Conservation (phyloP, 2,329 filamentous ascomycete genomes). For the Aspergillus hortae region DNA sequence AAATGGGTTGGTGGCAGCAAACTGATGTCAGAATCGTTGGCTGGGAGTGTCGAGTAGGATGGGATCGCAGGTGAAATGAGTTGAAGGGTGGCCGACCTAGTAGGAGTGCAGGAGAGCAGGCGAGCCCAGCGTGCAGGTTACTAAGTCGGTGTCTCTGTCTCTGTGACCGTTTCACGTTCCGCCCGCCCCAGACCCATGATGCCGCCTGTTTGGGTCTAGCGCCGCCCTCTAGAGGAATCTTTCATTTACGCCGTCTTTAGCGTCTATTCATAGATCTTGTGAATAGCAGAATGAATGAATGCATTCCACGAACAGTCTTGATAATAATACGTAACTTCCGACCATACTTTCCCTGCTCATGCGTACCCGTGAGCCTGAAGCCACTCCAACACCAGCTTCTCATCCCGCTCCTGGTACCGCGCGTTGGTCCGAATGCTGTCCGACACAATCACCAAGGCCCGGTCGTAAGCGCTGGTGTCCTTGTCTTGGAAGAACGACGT, state of each 20-base stretch:
- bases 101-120: conserved; percentile 26
- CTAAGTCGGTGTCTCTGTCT: conserved; percentile 3
- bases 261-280: no score
- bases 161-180: conserved; percentile 22
- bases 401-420: conserved; percentile 76
- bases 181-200: conserved; percentile 3
- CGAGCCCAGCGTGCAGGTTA: conserved; percentile 24
- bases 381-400: conserved; percentile 73
- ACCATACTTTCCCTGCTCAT: conserved; percentile 21
- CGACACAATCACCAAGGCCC: conserved; percentile 77
- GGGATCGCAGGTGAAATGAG: conserved; percentile 6
- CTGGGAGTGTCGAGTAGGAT: conserved; percentile 16
- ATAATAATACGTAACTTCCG: no score
- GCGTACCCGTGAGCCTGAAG: conserved; percentile 60
- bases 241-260: no score
- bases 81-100: conserved; percentile 8
- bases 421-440: conserved; percentile 83
- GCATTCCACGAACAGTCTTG: no score
- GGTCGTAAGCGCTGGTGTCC: conserved; percentile 81
- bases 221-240: no score
- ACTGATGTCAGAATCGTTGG: conserved; percentile 14
- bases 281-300: no score
- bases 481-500: conserved; percentile 79
- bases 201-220: no score
- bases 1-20: conserved; percentile 4